Conservation (phyloP, 495 filamentous ascomycete genomes). For the Barbatosphaeria neglecta region DNA sequence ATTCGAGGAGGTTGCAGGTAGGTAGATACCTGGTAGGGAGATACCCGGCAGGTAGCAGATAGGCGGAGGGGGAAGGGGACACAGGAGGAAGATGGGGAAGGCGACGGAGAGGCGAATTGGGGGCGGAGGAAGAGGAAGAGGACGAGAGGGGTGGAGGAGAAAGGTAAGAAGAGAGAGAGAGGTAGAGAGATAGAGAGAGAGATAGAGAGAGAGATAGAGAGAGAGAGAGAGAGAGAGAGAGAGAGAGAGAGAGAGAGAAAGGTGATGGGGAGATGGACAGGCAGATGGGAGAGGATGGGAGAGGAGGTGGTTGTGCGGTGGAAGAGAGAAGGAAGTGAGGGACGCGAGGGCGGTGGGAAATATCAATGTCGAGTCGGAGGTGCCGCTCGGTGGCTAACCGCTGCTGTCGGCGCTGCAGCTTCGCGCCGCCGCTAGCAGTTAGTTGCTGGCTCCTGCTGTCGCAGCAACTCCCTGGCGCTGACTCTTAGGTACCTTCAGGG, state of each 20-base stretch:
- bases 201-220: too few species aligned
- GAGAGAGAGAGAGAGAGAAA: too few species aligned
- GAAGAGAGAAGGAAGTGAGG: constrained; percentile 13
- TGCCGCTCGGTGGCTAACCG: background rate
- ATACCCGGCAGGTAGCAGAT: background rate
- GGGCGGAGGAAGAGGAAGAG: constrained; percentile 6
- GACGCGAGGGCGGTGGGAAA: constrained; percentile 14
- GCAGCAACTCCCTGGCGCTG: too few species aligned
- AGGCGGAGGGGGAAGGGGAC: constrained; percentile 3
- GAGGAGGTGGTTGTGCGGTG: too few species aligned
- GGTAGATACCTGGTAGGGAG: background rate
- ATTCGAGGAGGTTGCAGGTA: background rate
- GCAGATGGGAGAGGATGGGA: too few species aligned
- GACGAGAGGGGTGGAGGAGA: constrained; percentile 11
- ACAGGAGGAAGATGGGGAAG: constrained; percentile 3
- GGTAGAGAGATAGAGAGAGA: too few species aligned
- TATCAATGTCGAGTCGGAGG: constrained; percentile 6
- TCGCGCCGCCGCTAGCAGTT: too few species aligned
- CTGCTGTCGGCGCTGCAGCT: background rate
- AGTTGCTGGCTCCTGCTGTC: too few species aligned
- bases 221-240: too few species aligned
- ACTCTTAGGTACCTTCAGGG: too few species aligned
- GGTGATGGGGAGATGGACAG: too few species aligned
- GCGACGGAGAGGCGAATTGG: constrained; percentile 6
- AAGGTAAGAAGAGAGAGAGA: constrained; percentile 10